Conservation (phyloP, 192 early-diverging fungal species). For the Helicostylum pulchrum region DNA sequence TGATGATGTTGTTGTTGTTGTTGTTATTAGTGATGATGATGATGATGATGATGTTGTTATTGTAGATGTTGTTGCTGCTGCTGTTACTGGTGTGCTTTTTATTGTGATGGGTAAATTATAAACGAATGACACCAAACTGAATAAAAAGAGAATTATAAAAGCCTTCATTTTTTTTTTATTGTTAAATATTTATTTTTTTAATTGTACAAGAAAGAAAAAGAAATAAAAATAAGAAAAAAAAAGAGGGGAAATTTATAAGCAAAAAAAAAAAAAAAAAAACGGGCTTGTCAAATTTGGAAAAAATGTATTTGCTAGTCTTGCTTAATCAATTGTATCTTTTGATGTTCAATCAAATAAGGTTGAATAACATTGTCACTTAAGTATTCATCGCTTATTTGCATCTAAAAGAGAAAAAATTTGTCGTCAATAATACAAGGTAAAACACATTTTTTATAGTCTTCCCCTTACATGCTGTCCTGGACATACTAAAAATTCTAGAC, state of each 20-base stretch:
- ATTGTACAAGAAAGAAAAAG: constrained; percentile 5
- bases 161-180: constrained; percentile 7
- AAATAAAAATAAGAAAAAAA: neutral
- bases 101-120: no score
- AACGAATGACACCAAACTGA: no score
- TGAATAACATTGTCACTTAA: constrained; percentile 35
- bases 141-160: constrained; percentile 6
- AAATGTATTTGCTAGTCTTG: constrained; percentile 4
- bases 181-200: neutral
- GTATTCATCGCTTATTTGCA: constrained; percentile 42
- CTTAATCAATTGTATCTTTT: neutral
- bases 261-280: constrained; percentile 5
- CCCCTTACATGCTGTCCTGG: constrained; percentile 54
- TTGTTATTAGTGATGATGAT: no score
- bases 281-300: constrained; percentile 6
- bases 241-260: neutral
- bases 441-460: no score
- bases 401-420: constrained; percentile 24
- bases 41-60: no score
- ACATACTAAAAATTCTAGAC: constrained; percentile 44
- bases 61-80: no score
- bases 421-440: neutral
- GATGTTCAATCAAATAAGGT: constrained; percentile 36
- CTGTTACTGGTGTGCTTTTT: no score
- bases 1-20: no score